phyloP scores from a whole-genome alignment of 2,329 filamentous ascomycete genomes.

The Emericellopsis cladophorae region DNA sequence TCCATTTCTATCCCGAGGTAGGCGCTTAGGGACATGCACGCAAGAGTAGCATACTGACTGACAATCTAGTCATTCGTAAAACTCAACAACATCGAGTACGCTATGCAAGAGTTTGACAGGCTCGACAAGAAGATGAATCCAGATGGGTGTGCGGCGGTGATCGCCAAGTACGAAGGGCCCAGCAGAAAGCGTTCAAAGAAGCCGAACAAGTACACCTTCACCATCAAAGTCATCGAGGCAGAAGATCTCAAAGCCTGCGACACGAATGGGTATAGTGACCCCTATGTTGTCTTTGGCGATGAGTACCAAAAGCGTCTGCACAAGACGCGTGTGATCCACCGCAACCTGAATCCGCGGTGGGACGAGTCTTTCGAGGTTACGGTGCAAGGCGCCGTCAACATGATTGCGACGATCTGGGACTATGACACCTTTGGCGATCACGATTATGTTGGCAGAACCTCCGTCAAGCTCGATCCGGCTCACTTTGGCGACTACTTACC shows the following conservation, averaged over 20 bases:
- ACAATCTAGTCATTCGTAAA: constrained; percentile 75
- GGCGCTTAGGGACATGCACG: constrained; percentile 11
- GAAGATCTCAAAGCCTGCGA: constrained; percentile 98
- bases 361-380: constrained; percentile 96
- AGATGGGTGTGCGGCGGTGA: constrained; percentile 74
- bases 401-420: constrained; percentile 97
- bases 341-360: constrained; percentile 87
- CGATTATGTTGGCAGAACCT: constrained; percentile 94
- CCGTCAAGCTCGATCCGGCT: constrained; percentile 91
- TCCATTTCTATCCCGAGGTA: constrained; percentile 91
- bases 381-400: constrained; percentile 78
- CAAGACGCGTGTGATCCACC: constrained; percentile 86
- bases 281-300: constrained; percentile 91
- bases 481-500: constrained; percentile 95
- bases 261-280: constrained; percentile 85
- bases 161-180: constrained; percentile 62
- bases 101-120: constrained; percentile 81
- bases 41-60: background rate
- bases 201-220: constrained; percentile 88
- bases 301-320: constrained; percentile 95
- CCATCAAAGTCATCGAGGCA: constrained; percentile 95
- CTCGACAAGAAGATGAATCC: constrained; percentile 84
- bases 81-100: constrained; percentile 94
- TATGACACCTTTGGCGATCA: constrained; percentile 96
- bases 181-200: constrained; percentile 45